Percentiles rank a stretch among this genome's conserved stretches.
These are phyloP conservation scores for Plenodomus tracheiphilus DNA, from an alignment of 2,329 filamentous ascomycete species.

Conservation along the genomic window DNA sequence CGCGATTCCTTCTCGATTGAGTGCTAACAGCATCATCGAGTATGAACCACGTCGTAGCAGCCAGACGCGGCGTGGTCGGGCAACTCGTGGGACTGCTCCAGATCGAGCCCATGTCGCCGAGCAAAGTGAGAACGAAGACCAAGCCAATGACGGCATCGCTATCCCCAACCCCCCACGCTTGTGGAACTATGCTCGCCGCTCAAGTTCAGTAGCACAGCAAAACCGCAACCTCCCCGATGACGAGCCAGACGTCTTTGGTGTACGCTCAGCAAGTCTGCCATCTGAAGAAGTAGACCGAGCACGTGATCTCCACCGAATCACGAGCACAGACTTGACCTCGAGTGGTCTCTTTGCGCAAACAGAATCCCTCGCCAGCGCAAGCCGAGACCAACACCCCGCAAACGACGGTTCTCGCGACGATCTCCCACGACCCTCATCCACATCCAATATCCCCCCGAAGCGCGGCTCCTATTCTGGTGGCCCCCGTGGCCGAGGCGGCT, in stretches of 20 bases:
- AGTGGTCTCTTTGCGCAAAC: slow-evolving; percentile 61
- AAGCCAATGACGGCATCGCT: slow-evolving; percentile 69
- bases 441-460: slow-evolving; percentile 33
- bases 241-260: slow-evolving; percentile 62
- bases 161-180: slow-evolving; percentile 71
- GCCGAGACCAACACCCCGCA: slow-evolving; percentile 24
- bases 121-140: slow-evolving; percentile 33
- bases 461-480: slow-evolving; percentile 28
- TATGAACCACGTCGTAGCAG: slow-evolving; percentile 52
- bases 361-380: slow-evolving; percentile 33
- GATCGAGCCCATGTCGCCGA: slow-evolving; percentile 32
- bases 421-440: slow-evolving; percentile 28
- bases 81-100: slow-evolving; percentile 36
- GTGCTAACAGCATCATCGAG: slow-evolving; percentile 83
- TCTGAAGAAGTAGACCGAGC: slow-evolving; percentile 59
- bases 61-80: slow-evolving; percentile 18
- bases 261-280: slow-evolving; percentile 70
- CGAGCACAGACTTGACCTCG: slow-evolving; percentile 60
- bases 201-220: slow-evolving; percentile 70
- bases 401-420: slow-evolving; percentile 30
- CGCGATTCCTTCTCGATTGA: slow-evolving; percentile 89
- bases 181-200: slow-evolving; percentile 57
- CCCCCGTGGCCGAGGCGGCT: slow-evolving; percentile 34
- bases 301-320: slow-evolving; percentile 32
- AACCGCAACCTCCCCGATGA: slow-evolving; percentile 64